Percentiles rank a stretch among this genome's conserved stretches.
Evolutionary conservation across 441 rosid genomes (phyloP).

Genomic region (Gossypium aridum): DNA sequence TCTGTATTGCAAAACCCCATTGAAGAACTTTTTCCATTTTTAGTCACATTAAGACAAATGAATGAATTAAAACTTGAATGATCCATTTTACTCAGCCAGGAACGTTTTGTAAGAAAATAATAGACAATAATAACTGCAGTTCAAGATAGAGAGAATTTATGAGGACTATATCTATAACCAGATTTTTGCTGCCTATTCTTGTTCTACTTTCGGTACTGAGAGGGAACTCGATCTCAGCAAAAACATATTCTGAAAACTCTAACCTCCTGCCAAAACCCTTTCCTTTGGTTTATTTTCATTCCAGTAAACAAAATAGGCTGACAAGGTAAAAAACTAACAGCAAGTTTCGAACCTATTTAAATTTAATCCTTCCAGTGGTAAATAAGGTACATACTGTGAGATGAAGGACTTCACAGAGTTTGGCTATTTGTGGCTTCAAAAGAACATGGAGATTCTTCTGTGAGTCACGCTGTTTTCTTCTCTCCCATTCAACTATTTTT

Average conservation of each 20-base stretch:
- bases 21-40: background rate
- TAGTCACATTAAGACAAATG: background rate
- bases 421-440: constrained; percentile 56
- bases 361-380: constrained; percentile 21
- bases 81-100: background rate
- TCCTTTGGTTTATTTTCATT: background rate
- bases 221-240: background rate
- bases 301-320: background rate
- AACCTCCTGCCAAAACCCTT: background rate
- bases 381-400: constrained; percentile 53
- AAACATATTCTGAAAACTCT: background rate
- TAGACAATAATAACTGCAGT: background rate
- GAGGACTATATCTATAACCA: background rate
- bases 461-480: constrained; percentile 31
- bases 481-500: constrained; percentile 30
- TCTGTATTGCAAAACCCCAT: background rate
- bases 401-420: constrained; percentile 57
- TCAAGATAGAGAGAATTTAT: background rate
- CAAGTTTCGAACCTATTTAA: background rate
- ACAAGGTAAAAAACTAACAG: background rate
- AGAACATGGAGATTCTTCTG: constrained; percentile 55
- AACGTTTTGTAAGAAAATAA: background rate
- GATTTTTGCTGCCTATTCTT: background rate
- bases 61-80: background rate
- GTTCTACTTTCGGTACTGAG: background rate